A percentile compares a stretch with the other conserved stretches of the same genome.
phyloP scores from a whole-genome alignment of 2,329 filamentous ascomycete species.

The Aspergillus ustus region DNA sequence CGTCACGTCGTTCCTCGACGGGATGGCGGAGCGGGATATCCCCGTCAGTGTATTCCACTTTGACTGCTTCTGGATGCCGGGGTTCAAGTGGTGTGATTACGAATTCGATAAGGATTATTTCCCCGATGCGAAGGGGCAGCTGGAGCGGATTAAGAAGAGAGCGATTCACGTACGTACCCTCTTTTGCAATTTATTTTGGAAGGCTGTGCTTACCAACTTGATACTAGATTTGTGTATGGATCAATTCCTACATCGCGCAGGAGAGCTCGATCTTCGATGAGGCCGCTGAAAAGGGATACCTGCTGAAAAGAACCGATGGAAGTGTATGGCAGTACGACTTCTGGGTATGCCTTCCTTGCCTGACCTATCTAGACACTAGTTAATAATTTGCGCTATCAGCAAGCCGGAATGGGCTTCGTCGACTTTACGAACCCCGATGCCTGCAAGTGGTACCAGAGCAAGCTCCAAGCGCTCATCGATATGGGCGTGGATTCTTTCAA shows the following conservation, averaged over 20 bases:
- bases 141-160: slow-evolving; percentile 12
- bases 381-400: not conserved
- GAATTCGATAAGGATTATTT: slow-evolving; percentile 19
- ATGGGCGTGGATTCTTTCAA: slow-evolving; percentile 19
- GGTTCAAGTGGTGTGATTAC: slow-evolving; percentile 18
- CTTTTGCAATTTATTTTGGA: not conserved
- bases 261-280: slow-evolving; percentile 16
- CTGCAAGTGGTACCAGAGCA: slow-evolving; percentile 19
- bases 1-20: slow-evolving; percentile 13
- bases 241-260: slow-evolving; percentile 17
- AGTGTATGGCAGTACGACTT: slow-evolving; percentile 20
- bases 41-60: slow-evolving; percentile 19
- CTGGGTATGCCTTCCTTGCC: slow-evolving; percentile 5
- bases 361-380: not conserved
- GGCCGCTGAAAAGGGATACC: slow-evolving; percentile 16
- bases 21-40: slow-evolving; percentile 15
- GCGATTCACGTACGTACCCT: slow-evolving; percentile 6
- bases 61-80: slow-evolving; percentile 20
- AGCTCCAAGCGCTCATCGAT: slow-evolving; percentile 12
- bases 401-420: slow-evolving; percentile 18
- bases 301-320: slow-evolving; percentile 13
- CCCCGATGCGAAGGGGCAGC: slow-evolving; percentile 13
- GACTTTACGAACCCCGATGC: slow-evolving; percentile 20
- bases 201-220: not conserved
- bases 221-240: slow-evolving; percentile 16